phyloP scores from a whole-genome alignment of 2,329 filamentous ascomycete species.

The Aspergillus japonicus region DNA sequence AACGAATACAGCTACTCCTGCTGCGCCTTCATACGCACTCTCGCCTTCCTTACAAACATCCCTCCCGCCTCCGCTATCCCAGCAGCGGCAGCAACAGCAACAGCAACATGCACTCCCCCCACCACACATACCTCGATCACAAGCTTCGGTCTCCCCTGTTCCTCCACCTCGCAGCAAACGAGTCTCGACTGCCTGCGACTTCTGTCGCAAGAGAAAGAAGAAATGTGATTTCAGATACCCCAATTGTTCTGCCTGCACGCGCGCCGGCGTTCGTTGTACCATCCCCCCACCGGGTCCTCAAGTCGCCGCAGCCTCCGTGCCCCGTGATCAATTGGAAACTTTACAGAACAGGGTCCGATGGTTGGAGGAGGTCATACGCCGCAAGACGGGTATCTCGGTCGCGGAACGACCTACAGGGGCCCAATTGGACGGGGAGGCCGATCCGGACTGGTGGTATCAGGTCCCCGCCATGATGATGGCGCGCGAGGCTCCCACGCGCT shows the following conservation, averaged over 20 bases:
- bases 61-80: background rate
- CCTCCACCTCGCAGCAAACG: slow-evolving; percentile 31
- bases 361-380: slow-evolving; percentile 38
- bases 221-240: slow-evolving; percentile 45
- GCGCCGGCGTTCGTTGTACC: slow-evolving; percentile 42
- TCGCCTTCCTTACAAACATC: background rate
- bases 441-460: slow-evolving; percentile 41
- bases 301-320: slow-evolving; percentile 38
- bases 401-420: slow-evolving; percentile 34
- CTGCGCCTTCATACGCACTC: background rate
- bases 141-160: slow-evolving; percentile 10
- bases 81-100: slow-evolving; percentile 1
- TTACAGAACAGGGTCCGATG: slow-evolving; percentile 41
- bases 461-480: slow-evolving; percentile 38
- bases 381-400: slow-evolving; percentile 36
- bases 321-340: slow-evolving; percentile 41
- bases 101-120: background rate
- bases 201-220: slow-evolving; percentile 43
- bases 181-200: slow-evolving; percentile 42
- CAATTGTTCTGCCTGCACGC: slow-evolving; percentile 41
- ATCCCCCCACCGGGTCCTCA: slow-evolving; percentile 40
- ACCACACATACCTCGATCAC: background rate
- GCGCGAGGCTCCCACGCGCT: slow-evolving; percentile 24
- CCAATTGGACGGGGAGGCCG: slow-evolving; percentile 32
- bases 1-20: background rate